phyloP scores from a whole-genome alignment of 2,329 filamentous ascomycete species.

The Alternaria ventricosa region DNA sequence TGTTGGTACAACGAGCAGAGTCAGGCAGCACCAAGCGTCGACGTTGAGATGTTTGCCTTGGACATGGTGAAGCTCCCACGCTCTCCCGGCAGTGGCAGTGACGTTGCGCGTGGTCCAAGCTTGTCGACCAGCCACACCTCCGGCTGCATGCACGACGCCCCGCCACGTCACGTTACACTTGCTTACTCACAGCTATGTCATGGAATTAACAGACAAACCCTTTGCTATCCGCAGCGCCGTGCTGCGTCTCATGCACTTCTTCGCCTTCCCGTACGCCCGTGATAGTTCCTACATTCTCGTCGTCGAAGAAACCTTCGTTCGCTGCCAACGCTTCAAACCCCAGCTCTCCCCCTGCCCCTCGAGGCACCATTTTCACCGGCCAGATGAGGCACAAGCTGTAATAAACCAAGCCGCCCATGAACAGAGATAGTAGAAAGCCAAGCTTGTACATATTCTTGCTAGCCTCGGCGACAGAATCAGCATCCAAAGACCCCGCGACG shows the following conservation, averaged over 20 bases:
- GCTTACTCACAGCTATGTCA: not conserved
- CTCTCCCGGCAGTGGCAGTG: conserved; percentile 12
- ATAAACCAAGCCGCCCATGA: conserved; percentile 24
- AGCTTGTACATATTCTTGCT: conserved; percentile 31
- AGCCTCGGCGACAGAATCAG: conserved; percentile 15
- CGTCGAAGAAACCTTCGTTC: conserved; percentile 25
- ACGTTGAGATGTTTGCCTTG: conserved; percentile 1
- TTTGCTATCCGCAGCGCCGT: conserved; percentile 16
- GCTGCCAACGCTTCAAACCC: conserved; percentile 22
- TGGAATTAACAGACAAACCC: not conserved
- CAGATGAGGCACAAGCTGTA: conserved; percentile 21
- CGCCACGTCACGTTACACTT: not conserved
- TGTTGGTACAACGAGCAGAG: not conserved
- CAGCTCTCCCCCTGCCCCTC: conserved; percentile 11
- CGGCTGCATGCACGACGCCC: not conserved
- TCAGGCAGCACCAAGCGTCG: not conserved
- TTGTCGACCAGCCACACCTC: conserved; percentile 2
- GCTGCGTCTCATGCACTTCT: conserved; percentile 12
- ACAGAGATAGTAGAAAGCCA: conserved; percentile 19
- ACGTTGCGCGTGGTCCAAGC: conserved; percentile 15
- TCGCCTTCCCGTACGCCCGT: conserved; percentile 22
- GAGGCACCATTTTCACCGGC: conserved; percentile 19
- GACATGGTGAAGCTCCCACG: conserved; percentile 10
- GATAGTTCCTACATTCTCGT: conserved; percentile 20
- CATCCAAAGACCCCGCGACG: conserved; percentile 23